phyloP scores from a whole-genome alignment of 192 early-diverging fungal genomes.

The Entomortierella parvispora region DNA sequence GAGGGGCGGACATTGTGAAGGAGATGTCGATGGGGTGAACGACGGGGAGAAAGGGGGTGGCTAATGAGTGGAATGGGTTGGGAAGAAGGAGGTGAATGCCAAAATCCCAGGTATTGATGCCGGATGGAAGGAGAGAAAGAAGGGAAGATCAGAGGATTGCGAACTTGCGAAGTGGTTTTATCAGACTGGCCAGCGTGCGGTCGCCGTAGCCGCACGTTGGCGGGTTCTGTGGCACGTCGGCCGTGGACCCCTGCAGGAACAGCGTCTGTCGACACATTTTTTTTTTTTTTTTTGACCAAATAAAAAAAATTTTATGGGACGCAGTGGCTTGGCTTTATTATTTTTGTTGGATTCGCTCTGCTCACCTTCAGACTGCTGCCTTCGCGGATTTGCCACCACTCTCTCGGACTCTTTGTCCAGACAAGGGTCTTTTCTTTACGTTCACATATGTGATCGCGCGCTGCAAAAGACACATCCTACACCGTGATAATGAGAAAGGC shows the following conservation, averaged over 20 bases:
- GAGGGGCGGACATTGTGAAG: constrained; percentile 40
- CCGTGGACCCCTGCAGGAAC: no score
- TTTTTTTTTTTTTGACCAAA: background rate
- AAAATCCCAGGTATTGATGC: constrained; percentile 30
- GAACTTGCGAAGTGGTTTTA: background rate
- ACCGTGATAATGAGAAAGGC: background rate
- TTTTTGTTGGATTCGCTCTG: background rate
- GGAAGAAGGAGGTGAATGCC: constrained; percentile 12
- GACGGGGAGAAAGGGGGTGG: background rate
- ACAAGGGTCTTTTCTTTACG: constrained; percentile 1
- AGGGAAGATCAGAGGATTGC: constrained; percentile 27
- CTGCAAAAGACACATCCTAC: background rate
- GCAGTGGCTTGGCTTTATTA: background rate
- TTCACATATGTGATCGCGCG: background rate
- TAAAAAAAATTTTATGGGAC: no score
- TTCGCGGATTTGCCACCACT: constrained; percentile 13
- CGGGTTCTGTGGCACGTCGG: background rate
- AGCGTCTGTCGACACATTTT: background rate
- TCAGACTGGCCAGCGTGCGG: background rate
- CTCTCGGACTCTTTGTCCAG: background rate
- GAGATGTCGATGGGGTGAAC: background rate
- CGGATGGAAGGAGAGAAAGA: constrained; percentile 14
- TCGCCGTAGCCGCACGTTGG: background rate
- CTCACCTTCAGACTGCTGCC: background rate
- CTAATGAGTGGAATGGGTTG: constrained; percentile 3